phyloP scores from a whole-genome alignment of 352 stramenopile genomes.

The Thalassiosira hispida region DNA sequence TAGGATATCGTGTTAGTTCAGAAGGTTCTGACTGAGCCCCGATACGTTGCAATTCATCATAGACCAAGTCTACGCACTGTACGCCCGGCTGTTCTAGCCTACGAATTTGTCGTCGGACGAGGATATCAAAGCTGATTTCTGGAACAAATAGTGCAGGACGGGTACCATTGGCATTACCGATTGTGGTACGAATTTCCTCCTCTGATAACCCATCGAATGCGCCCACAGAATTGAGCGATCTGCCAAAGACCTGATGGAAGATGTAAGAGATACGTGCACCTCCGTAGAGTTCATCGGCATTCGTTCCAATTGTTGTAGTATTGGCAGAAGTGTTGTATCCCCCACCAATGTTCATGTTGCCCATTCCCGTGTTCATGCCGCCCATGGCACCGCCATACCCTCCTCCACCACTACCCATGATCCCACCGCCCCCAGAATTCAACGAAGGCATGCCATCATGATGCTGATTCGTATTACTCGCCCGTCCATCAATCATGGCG shows the following conservation, averaged over 20 bases:
- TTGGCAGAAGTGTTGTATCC: slow-evolving; percentile 8
- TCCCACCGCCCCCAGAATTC: slow-evolving; percentile 6
- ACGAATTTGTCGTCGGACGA: slow-evolving; percentile 97
- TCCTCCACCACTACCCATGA: slow-evolving; percentile 10
- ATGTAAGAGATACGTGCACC: slow-evolving; percentile 98
- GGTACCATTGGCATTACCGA: slow-evolving; percentile 97
- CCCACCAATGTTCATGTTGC: slow-evolving; percentile 31
- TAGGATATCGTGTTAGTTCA: slow-evolving; percentile 94
- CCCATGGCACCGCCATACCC: slow-evolving; percentile 13
- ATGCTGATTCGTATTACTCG: slow-evolving; percentile 63
- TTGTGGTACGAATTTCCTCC: slow-evolving; percentile 98
- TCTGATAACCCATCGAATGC: slow-evolving; percentile 97
- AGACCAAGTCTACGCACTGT: slow-evolving; percentile 98
- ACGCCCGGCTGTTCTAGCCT: slow-evolving; percentile 93
- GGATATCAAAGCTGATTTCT: slow-evolving; percentile 98
- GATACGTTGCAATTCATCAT: slow-evolving; percentile 97
- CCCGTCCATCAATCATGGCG: slow-evolving; percentile 84
- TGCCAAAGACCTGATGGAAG: slow-evolving; percentile 95
- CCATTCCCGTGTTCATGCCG: slow-evolving; percentile 47
- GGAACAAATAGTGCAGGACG: slow-evolving; percentile 97
- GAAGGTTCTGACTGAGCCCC: slow-evolving; percentile 90
- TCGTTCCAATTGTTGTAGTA: slow-evolving; percentile 33
- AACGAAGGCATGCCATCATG: slow-evolving; percentile 58
- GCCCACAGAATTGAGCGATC: slow-evolving; percentile 89
- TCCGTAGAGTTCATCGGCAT: slow-evolving; percentile 89